Evolutionary conservation across 257 asterid genomes (phyloP), one percentile per base, ranked within the genome.

Genomic region (Solanum virginianum): DNA sequence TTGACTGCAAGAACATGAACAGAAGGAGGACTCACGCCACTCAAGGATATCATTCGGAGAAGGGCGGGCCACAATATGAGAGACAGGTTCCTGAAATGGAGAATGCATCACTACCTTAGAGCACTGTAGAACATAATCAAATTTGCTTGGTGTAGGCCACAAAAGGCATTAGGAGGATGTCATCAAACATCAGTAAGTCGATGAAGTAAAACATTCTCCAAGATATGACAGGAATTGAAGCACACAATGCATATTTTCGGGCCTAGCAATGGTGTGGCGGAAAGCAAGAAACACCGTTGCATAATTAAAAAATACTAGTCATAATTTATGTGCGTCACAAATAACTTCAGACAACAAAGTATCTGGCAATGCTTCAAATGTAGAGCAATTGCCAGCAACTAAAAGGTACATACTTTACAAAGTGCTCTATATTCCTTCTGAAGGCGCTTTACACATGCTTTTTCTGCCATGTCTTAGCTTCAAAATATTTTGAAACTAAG

Each of bases 361-460:
- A 83, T 43, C 51, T 5, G 45, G 80, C 39, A 84, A 51, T 17
- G 84, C 80, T 82, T 83, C 86, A 75, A 10, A 51, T 84, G 69
- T 22, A 39, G 75, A 45, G 85, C 26, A 51, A 71, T 59, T 82
- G 59, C 71, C 0, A 41, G 85, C 29, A 86, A 68, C 57, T 63
- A 72, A 80, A 75, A 36, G 83, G 54, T 65, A 65, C 97, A 88
- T 90, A 97, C 99, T 89, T 97, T 95, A 87, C 97, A 94, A 59
- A 97, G 97, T 82, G 98, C 92, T 92, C 99, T 90, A 87, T 93
- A 95, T 90, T 97, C 99, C 90, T 95, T 97, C 88, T 94, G 99
- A 51, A 97, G 98, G 86, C 99, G 99, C 91, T 94, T 94, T 54
- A 95, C 95, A 70, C 99, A 96, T 16, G 94, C 96, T 69, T 87